Conservation (phyloP, 257 asterid genomes). For the Solanum sejunctum region DNA sequence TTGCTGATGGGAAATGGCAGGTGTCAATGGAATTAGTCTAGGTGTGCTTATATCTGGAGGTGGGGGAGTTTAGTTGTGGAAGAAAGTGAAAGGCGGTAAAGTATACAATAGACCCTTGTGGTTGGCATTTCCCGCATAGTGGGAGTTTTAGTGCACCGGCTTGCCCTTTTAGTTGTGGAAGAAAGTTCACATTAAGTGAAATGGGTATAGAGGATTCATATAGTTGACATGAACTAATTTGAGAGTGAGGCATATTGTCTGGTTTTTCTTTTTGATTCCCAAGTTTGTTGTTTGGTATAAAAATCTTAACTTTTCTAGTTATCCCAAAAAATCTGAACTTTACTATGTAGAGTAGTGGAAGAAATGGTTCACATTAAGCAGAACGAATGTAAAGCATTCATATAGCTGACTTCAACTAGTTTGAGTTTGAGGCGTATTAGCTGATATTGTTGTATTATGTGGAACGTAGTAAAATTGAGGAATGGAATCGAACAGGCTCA, state of each 20-base stretch:
- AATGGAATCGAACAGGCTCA: background rate
- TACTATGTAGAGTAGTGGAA: background rate
- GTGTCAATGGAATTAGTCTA: background rate
- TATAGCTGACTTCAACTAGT: background rate
- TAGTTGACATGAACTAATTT: background rate
- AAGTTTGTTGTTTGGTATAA: background rate
- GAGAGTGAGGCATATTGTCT: background rate
- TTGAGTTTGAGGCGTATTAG: background rate
- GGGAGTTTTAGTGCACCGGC: no score
- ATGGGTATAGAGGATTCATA: background rate
- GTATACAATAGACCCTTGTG: no score
- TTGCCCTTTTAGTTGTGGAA: no score
- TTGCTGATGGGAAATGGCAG: background rate
- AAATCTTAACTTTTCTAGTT: background rate
- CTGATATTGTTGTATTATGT: background rate
- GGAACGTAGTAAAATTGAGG: background rate
- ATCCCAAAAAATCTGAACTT: background rate
- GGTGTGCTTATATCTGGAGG: background rate
- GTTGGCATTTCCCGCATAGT: no score
- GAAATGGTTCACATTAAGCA: background rate
- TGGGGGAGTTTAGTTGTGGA: background rate
- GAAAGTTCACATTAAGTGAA: background rate
- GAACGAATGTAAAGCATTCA: background rate
- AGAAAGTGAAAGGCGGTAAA: background rate
- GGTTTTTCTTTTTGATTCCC: background rate